A percentile compares a stretch with the other conserved stretches of the same genome.
These are phyloP conservation scores for Moniliella sp. DNA, from an alignment of 1,284 basidiomycete genomes.

Conservation along the genomic window DNA sequence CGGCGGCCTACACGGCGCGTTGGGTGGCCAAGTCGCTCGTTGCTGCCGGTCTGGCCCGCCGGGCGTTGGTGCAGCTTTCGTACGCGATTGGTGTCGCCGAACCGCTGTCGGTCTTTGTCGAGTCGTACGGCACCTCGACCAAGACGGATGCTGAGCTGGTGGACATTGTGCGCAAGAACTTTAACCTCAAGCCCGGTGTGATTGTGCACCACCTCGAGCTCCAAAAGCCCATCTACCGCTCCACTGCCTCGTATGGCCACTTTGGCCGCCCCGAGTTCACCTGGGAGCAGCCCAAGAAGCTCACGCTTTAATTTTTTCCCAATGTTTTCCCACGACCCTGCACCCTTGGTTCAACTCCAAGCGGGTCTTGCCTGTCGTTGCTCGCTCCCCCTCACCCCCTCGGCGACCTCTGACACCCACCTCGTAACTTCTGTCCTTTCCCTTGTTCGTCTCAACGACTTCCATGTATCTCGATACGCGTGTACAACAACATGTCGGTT, in stretches of 20 bases:
- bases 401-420: too few relatives aligned
- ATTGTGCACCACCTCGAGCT: conserved; percentile 43
- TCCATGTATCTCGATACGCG: too few relatives aligned
- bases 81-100: conserved; percentile 99
- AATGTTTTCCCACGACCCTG: too few relatives aligned
- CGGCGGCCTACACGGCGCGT: conserved; percentile 89
- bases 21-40: conserved; percentile 2
- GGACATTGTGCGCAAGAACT: conserved; percentile 73
- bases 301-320: conserved; percentile 60
- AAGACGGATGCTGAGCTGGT: conserved; percentile 89
- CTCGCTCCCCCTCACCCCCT: too few relatives aligned
- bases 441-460: too few relatives aligned
- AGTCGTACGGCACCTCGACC: too few relatives aligned
- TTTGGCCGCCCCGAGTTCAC: conserved; percentile 44
- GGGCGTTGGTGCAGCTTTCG: conserved; percentile 81
- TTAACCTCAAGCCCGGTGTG: conserved; percentile 35
- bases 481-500: too few relatives aligned
- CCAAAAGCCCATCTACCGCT: conserved; percentile 79
- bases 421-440: too few relatives aligned
- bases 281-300: conserved; percentile 92
- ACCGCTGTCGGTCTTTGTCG: conserved; percentile 88
- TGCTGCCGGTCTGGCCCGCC: conserved; percentile 44
- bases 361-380: too few relatives aligned
- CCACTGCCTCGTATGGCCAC: conserved; percentile 92
- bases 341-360: too few relatives aligned